Percentiles rank a stretch among this genome's conserved stretches.
Evolutionary conservation across 192 early-diverging fungal species (phyloP).

Genomic region (Pilaira anomala): DNA sequence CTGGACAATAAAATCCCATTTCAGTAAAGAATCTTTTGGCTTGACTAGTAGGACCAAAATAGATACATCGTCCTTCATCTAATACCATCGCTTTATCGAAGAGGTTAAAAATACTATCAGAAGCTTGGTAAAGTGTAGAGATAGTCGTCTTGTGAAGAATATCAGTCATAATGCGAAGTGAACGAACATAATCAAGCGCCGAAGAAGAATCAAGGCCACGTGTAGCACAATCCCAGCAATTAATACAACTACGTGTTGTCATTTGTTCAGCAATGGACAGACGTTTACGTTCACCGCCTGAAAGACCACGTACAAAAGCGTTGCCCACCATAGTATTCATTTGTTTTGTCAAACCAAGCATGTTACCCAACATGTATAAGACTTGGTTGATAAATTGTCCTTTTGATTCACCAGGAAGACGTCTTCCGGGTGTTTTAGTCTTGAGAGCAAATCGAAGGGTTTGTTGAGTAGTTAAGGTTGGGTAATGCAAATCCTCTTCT

Average conservation of each 20-base stretch:
- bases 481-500: slow-evolving; percentile 58
- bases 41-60: slow-evolving; percentile 47
- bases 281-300: slow-evolving; percentile 73
- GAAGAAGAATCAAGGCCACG: slow-evolving; percentile 75
- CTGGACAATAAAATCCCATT: slow-evolving; percentile 50
- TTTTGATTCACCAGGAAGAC: slow-evolving; percentile 37
- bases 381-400: slow-evolving; percentile 31
- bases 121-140: slow-evolving; percentile 71
- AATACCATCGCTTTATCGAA: slow-evolving; percentile 65
- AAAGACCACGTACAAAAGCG: slow-evolving; percentile 69
- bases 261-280: slow-evolving; percentile 74
- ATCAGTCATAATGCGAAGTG: slow-evolving; percentile 67
- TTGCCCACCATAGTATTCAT: slow-evolving; percentile 65
- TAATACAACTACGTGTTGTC: slow-evolving; percentile 55
- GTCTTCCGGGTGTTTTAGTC: slow-evolving; percentile 61
- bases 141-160: slow-evolving; percentile 59
- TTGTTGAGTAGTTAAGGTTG: slow-evolving; percentile 70
- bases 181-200: slow-evolving; percentile 72
- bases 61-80: slow-evolving; percentile 62
- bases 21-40: slow-evolving; percentile 50
- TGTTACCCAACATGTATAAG: slow-evolving; percentile 51
- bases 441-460: slow-evolving; percentile 76
- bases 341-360: slow-evolving; percentile 56
- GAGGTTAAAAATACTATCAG: slow-evolving; percentile 61
- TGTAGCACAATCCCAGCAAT: slow-evolving; percentile 71